Percentiles rank a stretch among this genome's conserved stretches.
Evolutionary conservation across 2,329 filamentous ascomycete genomes (phyloP).

Genomic region (Ophiocordyceps robertsii): DNA sequence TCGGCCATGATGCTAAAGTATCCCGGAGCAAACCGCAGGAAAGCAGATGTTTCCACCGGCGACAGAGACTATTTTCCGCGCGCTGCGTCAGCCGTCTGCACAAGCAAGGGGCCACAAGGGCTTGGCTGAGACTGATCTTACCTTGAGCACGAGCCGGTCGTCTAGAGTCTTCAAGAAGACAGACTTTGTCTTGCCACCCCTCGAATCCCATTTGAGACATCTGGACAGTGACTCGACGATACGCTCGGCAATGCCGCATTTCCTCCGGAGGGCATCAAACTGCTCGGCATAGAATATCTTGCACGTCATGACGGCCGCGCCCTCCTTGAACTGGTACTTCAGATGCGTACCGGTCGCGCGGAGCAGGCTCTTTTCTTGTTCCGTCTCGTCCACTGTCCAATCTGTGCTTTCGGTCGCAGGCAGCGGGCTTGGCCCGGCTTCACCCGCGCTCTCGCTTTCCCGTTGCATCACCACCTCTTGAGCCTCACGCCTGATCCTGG

Average conservation of each 20-base stretch:
- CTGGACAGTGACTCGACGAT: slow-evolving; percentile 91
- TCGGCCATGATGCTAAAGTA: slow-evolving; percentile 98
- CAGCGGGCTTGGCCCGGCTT: slow-evolving; percentile 15
- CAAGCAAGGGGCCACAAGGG: too few species aligned
- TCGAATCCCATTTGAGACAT: slow-evolving; percentile 95
- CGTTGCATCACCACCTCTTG: slow-evolving; percentile 26
- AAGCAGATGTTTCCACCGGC: slow-evolving; percentile 82
- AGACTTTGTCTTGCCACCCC: slow-evolving; percentile 94
- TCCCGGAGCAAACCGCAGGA: slow-evolving; percentile 86
- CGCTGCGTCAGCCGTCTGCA: not conserved
- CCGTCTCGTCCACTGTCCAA: slow-evolving; percentile 44
- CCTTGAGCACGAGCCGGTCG: slow-evolving; percentile 82
- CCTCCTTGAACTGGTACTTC: slow-evolving; percentile 90
- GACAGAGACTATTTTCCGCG: slow-evolving; percentile 54
- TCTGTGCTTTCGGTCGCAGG: slow-evolving; percentile 22
- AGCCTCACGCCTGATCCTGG: slow-evolving; percentile 45
- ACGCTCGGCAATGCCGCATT: slow-evolving; percentile 84
- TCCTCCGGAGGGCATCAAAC: slow-evolving; percentile 85
- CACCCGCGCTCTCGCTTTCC: slow-evolving; percentile 17
- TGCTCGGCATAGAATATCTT: slow-evolving; percentile 99
- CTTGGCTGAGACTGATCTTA: slow-evolving; percentile 8
- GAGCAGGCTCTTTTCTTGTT: slow-evolving; percentile 74
- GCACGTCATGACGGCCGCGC: slow-evolving; percentile 88
- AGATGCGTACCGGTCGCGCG: slow-evolving; percentile 82
- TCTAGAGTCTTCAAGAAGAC: slow-evolving; percentile 95